A percentile compares a stretch with the other conserved stretches of the same genome.
These are phyloP conservation scores for Tilletia setariae DNA, from an alignment of 1,284 basidiomycete genomes.

Conservation along the genomic window DNA sequence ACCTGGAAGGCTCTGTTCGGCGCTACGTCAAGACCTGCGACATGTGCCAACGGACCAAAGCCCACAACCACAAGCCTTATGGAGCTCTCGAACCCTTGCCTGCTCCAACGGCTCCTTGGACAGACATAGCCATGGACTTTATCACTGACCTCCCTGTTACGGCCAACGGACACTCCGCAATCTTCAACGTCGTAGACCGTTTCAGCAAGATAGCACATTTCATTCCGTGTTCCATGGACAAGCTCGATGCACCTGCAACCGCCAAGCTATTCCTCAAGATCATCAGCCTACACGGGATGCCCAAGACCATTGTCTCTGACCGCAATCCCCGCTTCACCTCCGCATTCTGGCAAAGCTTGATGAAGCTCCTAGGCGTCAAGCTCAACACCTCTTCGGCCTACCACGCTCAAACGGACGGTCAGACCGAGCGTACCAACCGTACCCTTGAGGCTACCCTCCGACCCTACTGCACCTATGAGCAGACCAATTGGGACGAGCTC, in stretches of 20 bases:
- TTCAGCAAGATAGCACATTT: constrained; percentile 24
- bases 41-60: constrained; percentile 15
- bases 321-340: constrained; percentile 10
- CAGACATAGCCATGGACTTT: constrained; percentile 10
- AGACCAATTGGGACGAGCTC: constrained; percentile 58
- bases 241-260: neutral
- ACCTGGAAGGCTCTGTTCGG: constrained; percentile 39
- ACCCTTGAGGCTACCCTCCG: constrained; percentile 55
- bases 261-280: constrained; percentile 11
- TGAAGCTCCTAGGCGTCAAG: constrained; percentile 32
- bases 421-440: constrained; percentile 53
- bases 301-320: constrained; percentile 1
- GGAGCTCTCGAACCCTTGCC: neutral
- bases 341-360: neutral
- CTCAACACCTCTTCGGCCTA: constrained; percentile 46
- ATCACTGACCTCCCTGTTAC: constrained; percentile 12
- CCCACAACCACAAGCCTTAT: neutral
- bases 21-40: constrained; percentile 13
- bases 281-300: neutral
- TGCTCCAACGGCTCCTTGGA: neutral
- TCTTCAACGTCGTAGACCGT: constrained; percentile 21
- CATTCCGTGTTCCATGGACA: constrained; percentile 16
- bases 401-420: constrained; percentile 55
- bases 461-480: constrained; percentile 55
- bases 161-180: constrained; percentile 10